Conservation (phyloP, 2,329 filamentous ascomycete genomes). For the Pseudocercospora macadamiae region DNA sequence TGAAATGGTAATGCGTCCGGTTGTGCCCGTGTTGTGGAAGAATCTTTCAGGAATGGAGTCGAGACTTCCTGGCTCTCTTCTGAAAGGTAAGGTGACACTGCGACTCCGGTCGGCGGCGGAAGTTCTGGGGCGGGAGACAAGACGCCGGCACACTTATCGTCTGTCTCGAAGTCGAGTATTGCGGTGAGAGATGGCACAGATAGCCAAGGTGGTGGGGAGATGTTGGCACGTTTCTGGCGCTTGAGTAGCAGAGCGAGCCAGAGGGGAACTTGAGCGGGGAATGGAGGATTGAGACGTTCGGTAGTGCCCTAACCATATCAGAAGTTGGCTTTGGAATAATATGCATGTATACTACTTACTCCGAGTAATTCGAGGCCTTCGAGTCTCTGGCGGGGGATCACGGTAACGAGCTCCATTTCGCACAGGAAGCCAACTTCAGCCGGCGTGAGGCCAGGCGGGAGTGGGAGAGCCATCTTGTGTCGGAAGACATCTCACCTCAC, state of each 20-base stretch:
- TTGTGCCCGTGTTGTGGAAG: constrained; percentile 70
- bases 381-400: constrained; percentile 87
- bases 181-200: constrained; percentile 72
- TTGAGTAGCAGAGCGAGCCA: constrained; percentile 96
- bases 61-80: constrained; percentile 35
- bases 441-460: constrained; percentile 72
- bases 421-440: constrained; percentile 91
- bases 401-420: constrained; percentile 95
- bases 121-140: constrained; percentile 79
- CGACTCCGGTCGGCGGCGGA: constrained; percentile 51
- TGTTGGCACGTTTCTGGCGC: constrained; percentile 90
- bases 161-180: constrained; percentile 81
- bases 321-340: no score
- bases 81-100: constrained; percentile 31
- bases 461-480: constrained; percentile 61
- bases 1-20: constrained; percentile 82
- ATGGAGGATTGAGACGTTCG: constrained; percentile 75
- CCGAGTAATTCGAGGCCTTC: constrained; percentile 82
- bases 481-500: constrained; percentile 1
- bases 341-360: constrained; percentile 59
- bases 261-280: constrained; percentile 77
- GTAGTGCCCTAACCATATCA: constrained; percentile 82
- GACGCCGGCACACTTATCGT: constrained; percentile 62
- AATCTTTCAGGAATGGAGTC: constrained; percentile 74
- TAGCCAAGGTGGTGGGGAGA: constrained; percentile 88